Conservation (phyloP, 2,329 filamentous ascomycete species). For the Aureobasidium zeae region DNA sequence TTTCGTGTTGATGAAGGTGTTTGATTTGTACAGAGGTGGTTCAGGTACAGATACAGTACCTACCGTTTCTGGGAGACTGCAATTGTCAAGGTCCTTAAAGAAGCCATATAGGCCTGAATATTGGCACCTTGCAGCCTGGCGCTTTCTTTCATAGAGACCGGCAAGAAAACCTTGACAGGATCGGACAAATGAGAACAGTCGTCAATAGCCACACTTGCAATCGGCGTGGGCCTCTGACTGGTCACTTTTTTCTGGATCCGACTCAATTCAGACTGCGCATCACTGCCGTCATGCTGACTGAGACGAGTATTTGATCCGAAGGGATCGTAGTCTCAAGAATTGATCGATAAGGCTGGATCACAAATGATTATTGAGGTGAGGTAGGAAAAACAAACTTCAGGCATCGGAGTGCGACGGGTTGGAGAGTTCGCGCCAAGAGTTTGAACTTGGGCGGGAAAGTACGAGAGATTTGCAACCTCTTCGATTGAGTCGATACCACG, state of each 20-base stretch:
- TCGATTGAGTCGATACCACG: conserved; percentile 12
- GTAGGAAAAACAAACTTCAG: conserved; percentile 1
- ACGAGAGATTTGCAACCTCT: conserved; percentile 12
- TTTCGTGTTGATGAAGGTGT: conserved; percentile 11
- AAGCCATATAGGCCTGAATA: conserved; percentile 7
- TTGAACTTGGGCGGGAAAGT: neutral
- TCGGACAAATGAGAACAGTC: conserved; percentile 7
- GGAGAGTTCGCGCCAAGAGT: conserved; percentile 1
- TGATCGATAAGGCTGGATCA: neutral
- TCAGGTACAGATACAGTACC: too few relatives aligned
- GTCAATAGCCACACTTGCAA: neutral
- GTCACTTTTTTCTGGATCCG: neutral
- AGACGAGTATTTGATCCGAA: too few relatives aligned
- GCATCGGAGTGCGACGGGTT: neutral
- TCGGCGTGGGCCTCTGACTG: conserved; percentile 2
- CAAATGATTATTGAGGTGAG: neutral
- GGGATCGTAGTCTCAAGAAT: too few relatives aligned
- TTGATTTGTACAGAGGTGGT: too few relatives aligned
- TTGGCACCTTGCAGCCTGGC: neutral
- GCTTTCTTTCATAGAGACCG: neutral
- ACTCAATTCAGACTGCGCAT: too few relatives aligned
- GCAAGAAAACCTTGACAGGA: conserved; percentile 1
- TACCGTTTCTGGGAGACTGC: too few relatives aligned
- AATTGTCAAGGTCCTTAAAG: conserved; percentile 9
- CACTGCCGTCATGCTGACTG: too few relatives aligned